Evolutionary conservation across 257 asterid genomes (phyloP).

Genomic region (Fraxinus quadrangulata): DNA sequence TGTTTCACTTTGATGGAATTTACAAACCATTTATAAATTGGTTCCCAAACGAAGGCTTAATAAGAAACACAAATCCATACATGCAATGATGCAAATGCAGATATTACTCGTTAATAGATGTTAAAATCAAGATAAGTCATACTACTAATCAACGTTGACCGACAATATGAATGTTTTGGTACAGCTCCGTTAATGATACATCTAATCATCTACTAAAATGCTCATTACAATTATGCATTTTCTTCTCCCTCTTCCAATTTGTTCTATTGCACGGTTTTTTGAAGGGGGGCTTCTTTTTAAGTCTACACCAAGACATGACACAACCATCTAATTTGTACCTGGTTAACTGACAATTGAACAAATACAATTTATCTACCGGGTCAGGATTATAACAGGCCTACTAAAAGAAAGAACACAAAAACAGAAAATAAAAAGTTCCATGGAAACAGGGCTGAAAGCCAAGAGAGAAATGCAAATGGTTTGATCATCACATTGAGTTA

Average conservation of each 20-base stretch:
- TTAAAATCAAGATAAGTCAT: background rate
- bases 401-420: background rate
- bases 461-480: conserved; percentile 6
- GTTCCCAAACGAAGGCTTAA: no score
- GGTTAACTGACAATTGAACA: background rate
- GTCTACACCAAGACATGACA: background rate
- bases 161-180: background rate
- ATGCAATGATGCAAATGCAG: background rate
- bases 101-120: background rate
- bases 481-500: background rate
- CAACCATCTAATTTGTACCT: background rate
- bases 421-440: background rate
- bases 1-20: no score
- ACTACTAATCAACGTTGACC: background rate
- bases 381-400: background rate
- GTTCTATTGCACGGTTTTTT: background rate
- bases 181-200: background rate
- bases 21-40: no score
- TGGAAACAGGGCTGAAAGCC: background rate
- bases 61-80: background rate
- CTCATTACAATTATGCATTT: no score
- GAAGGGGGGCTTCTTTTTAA: no score
- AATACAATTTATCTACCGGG: background rate
- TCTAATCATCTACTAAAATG: background rate
- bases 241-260: background rate